These are phyloP conservation scores for Aspergillus transmontanensis DNA, from an alignment of 2,329 filamentous ascomycete genomes.

Conservation along the genomic window DNA sequence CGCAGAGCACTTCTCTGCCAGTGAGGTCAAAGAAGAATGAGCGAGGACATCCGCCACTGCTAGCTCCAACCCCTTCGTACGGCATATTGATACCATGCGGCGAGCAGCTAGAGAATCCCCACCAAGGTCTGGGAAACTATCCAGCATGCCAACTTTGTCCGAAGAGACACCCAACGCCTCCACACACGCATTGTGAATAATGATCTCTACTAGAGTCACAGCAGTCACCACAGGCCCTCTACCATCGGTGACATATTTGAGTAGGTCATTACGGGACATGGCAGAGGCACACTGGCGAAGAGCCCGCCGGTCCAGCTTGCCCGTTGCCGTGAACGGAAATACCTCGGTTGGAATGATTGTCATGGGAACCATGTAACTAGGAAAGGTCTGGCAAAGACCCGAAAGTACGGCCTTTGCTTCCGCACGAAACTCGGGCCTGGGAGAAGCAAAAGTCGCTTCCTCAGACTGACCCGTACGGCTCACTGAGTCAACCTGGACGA, in stretches of 20 bases:
- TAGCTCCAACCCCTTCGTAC: neutral
- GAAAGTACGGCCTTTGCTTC: neutral
- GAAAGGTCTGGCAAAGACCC: slow-evolving; percentile 11
- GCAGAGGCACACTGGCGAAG: too few species aligned
- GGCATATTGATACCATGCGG: neutral
- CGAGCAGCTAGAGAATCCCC: neutral
- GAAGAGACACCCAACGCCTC: too few species aligned
- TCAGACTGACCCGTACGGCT: neutral
- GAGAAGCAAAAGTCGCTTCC: neutral
- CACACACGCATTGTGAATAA: too few species aligned
- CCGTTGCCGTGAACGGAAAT: slow-evolving; percentile 24
- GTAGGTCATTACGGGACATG: too few species aligned
- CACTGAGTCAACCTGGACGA: neutral
- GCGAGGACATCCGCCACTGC: neutral
- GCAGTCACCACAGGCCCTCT: too few species aligned
- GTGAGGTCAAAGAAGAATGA: neutral
- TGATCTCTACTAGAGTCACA: too few species aligned
- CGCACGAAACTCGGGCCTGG: neutral
- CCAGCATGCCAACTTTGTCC: too few species aligned
- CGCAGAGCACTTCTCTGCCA: neutral
- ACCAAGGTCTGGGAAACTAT: neutral
- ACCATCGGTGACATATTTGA: too few species aligned
- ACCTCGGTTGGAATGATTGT: slow-evolving; percentile 19
- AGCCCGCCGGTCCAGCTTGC: slow-evolving; percentile 35
- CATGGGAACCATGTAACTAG: slow-evolving; percentile 28